phyloP scores from a whole-genome alignment of 805 yeast species.

The Candida andamanensis region DNA sequence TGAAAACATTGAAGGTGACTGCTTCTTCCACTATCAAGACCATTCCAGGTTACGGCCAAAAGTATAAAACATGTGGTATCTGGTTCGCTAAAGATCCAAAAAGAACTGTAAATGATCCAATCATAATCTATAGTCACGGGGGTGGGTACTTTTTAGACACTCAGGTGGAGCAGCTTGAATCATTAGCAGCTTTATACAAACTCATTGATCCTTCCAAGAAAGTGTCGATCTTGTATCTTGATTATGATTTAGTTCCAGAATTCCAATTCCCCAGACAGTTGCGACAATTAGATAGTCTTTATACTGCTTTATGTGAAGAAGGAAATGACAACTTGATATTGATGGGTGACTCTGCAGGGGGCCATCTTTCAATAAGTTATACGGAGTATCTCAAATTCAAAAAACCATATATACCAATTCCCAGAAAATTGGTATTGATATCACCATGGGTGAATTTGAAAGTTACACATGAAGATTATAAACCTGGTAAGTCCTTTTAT shows the following conservation, averaged over 20 bases:
- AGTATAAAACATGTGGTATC: constrained; percentile 22
- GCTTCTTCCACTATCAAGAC: constrained; percentile 1
- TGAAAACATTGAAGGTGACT: constrained; percentile 3
- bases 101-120: constrained; percentile 22
- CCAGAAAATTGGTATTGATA: constrained; percentile 24
- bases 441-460: constrained; percentile 33
- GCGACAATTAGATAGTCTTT: constrained; percentile 23
- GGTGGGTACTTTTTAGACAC: constrained; percentile 33
- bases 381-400: constrained; percentile 21
- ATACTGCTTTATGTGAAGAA: constrained; percentile 15
- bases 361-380: constrained; percentile 27
- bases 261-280: constrained; percentile 27
- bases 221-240: constrained; percentile 22
- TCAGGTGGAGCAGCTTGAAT: constrained; percentile 22
- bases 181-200: constrained; percentile 20
- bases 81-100: constrained; percentile 31
- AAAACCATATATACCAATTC: constrained; percentile 16
- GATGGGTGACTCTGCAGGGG: constrained; percentile 41
- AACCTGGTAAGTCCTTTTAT: constrained; percentile 29
- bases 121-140: constrained; percentile 33
- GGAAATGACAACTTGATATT: constrained; percentile 24
- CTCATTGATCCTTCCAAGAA: constrained; percentile 18
- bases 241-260: constrained; percentile 23
- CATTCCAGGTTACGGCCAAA: constrained; percentile 29
- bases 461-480: constrained; percentile 5